Evolutionary conservation across 768 basidiomycete species (phyloP), one percentile per base, ranked within the genome.

Genomic region (Lentinus tigrinus): DNA sequence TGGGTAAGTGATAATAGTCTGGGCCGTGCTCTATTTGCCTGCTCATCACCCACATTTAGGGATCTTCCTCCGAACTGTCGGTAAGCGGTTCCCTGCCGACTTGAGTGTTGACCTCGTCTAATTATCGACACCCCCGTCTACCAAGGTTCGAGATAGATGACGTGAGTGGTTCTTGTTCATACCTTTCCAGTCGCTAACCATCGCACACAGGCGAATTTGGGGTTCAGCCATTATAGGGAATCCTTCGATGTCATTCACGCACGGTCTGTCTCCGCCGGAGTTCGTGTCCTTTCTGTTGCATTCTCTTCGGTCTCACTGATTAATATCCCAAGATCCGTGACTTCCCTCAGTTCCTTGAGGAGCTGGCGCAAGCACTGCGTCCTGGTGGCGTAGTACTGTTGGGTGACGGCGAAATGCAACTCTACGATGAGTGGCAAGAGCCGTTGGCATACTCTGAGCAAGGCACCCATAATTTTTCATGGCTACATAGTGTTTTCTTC

Each of bases 81-180:
- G 71, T 71, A 50, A 28, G 68, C 23, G 2, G 47, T 11, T 36
- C 27, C 10, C 28, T 7, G 28, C 16, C 8, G 11, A 17, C 1
- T 63, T 23, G 27, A 17, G 19, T 36, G 38, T 13, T n/a, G 31
- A 47, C 40, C 26, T 46, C 28, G 21, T 34, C 11, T 21, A 38
- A 2, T 19, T 46, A 14, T 19, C 43, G 23, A 43, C 3, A 24
- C 14, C 21, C 28, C 19, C 26, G 17, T 23, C 11, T 36, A 8
- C 54, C 19, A 21, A 72, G 69, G 4, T 74, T 74, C 38, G 73
- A 74, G 50, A 71, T 74, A 48, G 73, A 74, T 52, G 72, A 74
- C 55, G 72, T 74, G 53, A 56, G 70, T 55, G 17, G n/a, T 16
- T 19, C 47, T 46, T 27, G 28, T 21, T 27, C 46, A 27, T 4